Conservation (phyloP, 2,329 filamentous ascomycete species). For the Verticillium klebahnii region DNA sequence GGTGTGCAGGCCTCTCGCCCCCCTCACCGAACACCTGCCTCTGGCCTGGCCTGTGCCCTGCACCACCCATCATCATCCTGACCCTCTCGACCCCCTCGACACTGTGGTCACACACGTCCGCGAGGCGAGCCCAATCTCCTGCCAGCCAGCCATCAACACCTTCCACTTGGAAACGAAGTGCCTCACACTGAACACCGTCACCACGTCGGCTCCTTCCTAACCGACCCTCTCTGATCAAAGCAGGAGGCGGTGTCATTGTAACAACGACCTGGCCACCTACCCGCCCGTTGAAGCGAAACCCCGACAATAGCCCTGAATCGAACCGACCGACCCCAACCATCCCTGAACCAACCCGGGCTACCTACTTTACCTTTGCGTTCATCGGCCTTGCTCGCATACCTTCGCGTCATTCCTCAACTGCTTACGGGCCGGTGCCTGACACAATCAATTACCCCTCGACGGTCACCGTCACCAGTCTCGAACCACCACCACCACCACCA, state of each 20-base stretch:
- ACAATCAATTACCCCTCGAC: slow-evolving; percentile 1
- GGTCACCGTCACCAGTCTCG: background rate
- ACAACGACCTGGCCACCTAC: background rate
- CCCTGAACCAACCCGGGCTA: background rate
- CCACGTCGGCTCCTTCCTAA: background rate
- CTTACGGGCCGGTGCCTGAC: background rate
- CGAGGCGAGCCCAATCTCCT: background rate
- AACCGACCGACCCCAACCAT: background rate
- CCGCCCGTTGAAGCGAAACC: background rate
- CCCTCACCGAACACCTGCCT: background rate
- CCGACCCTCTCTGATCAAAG: background rate
- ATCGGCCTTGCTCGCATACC: background rate
- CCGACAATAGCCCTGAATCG: background rate
- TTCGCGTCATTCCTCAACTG: background rate
- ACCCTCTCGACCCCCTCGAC: background rate
- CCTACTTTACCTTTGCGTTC: background rate
- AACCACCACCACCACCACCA: slow-evolving; percentile 1
- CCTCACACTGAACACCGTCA: background rate
- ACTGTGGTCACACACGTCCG: background rate
- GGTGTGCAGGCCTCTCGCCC: background rate
- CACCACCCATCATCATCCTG: background rate
- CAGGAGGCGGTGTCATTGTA: background rate
- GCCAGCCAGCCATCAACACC: background rate
- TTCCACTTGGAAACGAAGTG: background rate
- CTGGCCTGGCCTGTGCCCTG: background rate